These are phyloP conservation scores for Paraconiothyrium sp. DNA, from an alignment of 2,329 filamentous ascomycete genomes.

Conservation along the genomic window DNA sequence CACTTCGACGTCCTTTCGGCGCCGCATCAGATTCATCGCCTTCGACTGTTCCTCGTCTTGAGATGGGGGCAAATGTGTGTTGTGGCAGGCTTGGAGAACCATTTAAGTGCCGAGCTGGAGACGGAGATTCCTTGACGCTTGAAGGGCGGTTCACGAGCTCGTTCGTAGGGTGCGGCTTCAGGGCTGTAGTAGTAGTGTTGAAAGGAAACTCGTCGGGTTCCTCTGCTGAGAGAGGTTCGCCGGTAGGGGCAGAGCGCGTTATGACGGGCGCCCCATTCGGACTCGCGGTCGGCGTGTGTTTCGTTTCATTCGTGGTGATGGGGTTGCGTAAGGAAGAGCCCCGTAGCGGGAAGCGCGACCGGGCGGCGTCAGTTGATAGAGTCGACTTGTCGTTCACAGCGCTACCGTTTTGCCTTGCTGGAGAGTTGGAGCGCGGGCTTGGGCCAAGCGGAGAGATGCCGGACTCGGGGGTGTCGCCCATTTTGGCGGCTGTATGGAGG, in stretches of 20 bases:
- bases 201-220: slow-evolving; percentile 52
- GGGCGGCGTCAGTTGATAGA: slow-evolving; percentile 27
- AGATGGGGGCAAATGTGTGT: slow-evolving; percentile 44
- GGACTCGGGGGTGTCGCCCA: slow-evolving; percentile 42
- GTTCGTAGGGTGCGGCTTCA: slow-evolving; percentile 31
- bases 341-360: slow-evolving; percentile 38
- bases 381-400: slow-evolving; percentile 20
- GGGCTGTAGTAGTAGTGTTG: slow-evolving; percentile 28
- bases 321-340: slow-evolving; percentile 36
- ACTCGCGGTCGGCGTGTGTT: slow-evolving; percentile 24
- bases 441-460: slow-evolving; percentile 36
- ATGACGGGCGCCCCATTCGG: slow-evolving; percentile 40
- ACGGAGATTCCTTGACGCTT: slow-evolving; percentile 27
- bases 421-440: slow-evolving; percentile 35
- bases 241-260: slow-evolving; percentile 41
- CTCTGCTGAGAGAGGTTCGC: slow-evolving; percentile 35
- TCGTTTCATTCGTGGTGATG: slow-evolving; percentile 28
- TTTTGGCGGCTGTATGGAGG: slow-evolving; percentile 17
- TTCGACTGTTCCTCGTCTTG: slow-evolving; percentile 43
- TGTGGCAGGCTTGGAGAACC: slow-evolving; percentile 31
- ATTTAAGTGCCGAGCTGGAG: slow-evolving; percentile 35
- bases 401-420: slow-evolving; percentile 24
- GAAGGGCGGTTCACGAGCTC: slow-evolving; percentile 29
- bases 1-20: slow-evolving; percentile 67
- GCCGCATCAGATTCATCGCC: slow-evolving; percentile 40